Evolutionary conservation across 2,329 filamentous ascomycete species (phyloP), one percentile per base, ranked within the genome.

Genomic region (Alternaria tenuissima): DNA sequence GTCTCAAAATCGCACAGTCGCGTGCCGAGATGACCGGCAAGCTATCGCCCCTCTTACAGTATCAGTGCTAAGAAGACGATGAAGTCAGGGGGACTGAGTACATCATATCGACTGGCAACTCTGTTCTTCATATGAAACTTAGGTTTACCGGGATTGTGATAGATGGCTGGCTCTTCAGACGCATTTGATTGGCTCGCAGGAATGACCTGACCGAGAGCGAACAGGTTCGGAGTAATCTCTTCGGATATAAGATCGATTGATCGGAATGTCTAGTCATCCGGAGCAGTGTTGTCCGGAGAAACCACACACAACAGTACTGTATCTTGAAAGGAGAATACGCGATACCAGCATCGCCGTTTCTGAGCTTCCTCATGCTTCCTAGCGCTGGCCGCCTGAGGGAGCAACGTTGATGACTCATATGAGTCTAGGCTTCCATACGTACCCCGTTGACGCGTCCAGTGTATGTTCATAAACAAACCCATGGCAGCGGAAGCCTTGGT

Each of bases 301-400:
- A 11, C n/a, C 28, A 36, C 24, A 7, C 18, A 26, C 16, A 44
- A 24, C 9, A 11, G 4, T 24, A 38, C 42, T 22, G 5, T 16
- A 41, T 48, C 24, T 16, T 24, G 46, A 12, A 16, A 14, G 8
- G n/a, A 5, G 5, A 18, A 3, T 11, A 8, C 6, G 34, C n/a
- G 7, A 41, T 55, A 43, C 18, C 7, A 18, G 18, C 7, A 20
- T 18, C 34, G 14, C 34, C 4, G 6, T 8, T 7, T 20, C 3
- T 7, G 52, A 59, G 57, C 57, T 56, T 51, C 57, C 44, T 28
- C 4, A 56, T 59, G 11, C 24, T 28, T 34, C 12, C 46, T 59
- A 59, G 57, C 24, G 57, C 39, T 32, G 54, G 39, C 30, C 44
- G 52, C 52, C 57, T 51, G 18, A 34, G n/a, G 2, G 2, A 38